Conservation (phyloP, 805 yeast genomes). For the Ogataea allantospora region DNA sequence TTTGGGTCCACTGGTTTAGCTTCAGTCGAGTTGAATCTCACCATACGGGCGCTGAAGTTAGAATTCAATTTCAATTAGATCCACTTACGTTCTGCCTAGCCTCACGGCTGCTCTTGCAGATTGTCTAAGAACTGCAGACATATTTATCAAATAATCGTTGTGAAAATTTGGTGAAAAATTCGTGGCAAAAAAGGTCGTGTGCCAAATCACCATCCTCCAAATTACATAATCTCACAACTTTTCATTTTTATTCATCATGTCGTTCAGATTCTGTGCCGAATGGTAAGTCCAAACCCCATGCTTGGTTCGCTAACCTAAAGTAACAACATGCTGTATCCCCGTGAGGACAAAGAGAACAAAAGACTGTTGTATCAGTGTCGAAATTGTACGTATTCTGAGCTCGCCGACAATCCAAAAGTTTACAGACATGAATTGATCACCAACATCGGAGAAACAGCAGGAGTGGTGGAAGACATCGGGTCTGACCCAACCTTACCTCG, state of each 20-base stretch:
- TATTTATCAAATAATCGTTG: slow-evolving; percentile 2
- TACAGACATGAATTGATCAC: slow-evolving; percentile 91
- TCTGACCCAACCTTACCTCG: slow-evolving; percentile 97
- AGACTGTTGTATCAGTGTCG: slow-evolving; percentile 87
- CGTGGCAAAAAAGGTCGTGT: slow-evolving; percentile 11
- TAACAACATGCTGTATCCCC: slow-evolving; percentile 97
- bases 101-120: slow-evolving; percentile 23
- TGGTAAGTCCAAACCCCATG: slow-evolving; percentile 39
- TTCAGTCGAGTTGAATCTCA: slow-evolving; percentile 48
- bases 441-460: slow-evolving; percentile 93
- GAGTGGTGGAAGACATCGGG: slow-evolving; percentile 94
- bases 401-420: slow-evolving; percentile 83
- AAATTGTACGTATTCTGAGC: slow-evolving; percentile 89
- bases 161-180: slow-evolving; percentile 8
- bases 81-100: slow-evolving; percentile 18
- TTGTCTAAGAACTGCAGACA: slow-evolving; percentile 21
- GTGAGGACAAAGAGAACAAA: slow-evolving; percentile 82
- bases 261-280: slow-evolving; percentile 93
- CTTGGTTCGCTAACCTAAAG: slow-evolving; percentile 28
- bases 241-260: slow-evolving; percentile 31
- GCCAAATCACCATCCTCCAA: neutral
- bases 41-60: slow-evolving; percentile 44
- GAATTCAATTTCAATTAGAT: neutral
- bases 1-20: slow-evolving; percentile 76
- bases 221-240: slow-evolving; percentile 1